phyloP scores from a whole-genome alignment of 345 rosid species.

The Mercurialis annua region DNA sequence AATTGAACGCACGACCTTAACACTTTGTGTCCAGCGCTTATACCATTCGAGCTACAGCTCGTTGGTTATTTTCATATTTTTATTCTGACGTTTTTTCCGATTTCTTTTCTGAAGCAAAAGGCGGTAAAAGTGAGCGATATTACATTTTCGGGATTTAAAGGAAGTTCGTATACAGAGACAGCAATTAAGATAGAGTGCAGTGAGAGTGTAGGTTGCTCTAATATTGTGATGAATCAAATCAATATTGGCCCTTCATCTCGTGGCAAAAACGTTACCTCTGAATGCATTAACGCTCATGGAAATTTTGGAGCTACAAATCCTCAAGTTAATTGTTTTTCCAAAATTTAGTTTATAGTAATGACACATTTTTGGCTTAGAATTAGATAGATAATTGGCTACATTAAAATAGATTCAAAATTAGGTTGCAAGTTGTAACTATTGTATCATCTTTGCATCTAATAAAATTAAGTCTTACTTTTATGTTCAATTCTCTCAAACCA shows the following conservation, averaged over 20 bases:
- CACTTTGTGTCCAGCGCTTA: too few relatives aligned
- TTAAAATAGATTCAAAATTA: too few relatives aligned
- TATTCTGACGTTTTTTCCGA: background rate
- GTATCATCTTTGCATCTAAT: background rate
- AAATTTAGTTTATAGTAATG: background rate
- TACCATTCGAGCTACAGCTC: too few relatives aligned
- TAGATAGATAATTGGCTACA: too few relatives aligned
- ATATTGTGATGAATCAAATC: constrained; percentile 3
- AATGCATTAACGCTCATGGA: constrained; percentile 21
- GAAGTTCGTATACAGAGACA: constrained; percentile 7
- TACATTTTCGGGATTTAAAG: constrained; percentile 9
- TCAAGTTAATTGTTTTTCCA: background rate
- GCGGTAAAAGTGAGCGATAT: constrained; percentile 24
- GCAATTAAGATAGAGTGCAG: constrained; percentile 20
- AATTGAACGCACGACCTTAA: too few relatives aligned
- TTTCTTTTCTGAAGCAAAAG: background rate
- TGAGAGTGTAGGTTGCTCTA: constrained; percentile 2
- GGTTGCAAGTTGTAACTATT: background rate
- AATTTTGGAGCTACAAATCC: background rate
- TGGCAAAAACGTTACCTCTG: background rate
- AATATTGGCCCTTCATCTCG: constrained; percentile 8
- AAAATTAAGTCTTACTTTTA: background rate
- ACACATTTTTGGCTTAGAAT: background rate
- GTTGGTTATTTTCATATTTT: background rate
- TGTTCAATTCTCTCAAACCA: too few relatives aligned